Evolutionary conservation across 202 grass and related monocot species (phyloP).

Genomic region (Carex arenaria): DNA sequence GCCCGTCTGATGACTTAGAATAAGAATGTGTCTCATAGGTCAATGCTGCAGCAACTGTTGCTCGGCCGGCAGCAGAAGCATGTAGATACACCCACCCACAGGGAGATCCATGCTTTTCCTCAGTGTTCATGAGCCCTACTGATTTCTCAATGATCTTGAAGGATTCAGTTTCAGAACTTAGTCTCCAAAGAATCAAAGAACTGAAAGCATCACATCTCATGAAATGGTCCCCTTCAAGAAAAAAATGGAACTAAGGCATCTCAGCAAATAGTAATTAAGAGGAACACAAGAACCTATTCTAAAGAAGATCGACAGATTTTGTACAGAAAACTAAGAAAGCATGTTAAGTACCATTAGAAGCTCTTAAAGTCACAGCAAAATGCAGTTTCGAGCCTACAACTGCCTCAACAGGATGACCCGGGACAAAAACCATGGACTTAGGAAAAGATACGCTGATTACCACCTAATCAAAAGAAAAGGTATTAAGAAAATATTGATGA

Average conservation of each 20-base stretch:
- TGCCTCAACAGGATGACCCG: conserved; percentile 81
- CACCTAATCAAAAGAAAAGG: conserved; percentile 36
- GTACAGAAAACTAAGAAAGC: conserved; percentile 5
- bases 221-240: conserved; percentile 56
- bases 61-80: conserved; percentile 59
- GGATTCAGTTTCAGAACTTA: conserved; percentile 57
- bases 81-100: conserved; percentile 68
- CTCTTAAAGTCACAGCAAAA: conserved; percentile 60
- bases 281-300: background rate
- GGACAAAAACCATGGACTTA: conserved; percentile 57
- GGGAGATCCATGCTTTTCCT: conserved; percentile 42
- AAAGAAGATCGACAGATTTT: conserved; percentile 21
- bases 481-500: background rate
- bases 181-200: conserved; percentile 68
- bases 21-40: conserved; percentile 37
- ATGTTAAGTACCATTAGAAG: conserved; percentile 58
- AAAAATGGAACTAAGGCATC: conserved; percentile 12
- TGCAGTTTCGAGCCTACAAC: conserved; percentile 76
- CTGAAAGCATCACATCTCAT: conserved; percentile 67
- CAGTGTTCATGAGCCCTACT: conserved; percentile 21
- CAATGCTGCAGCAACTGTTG: conserved; percentile 60
- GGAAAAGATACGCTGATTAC: conserved; percentile 75
- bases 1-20: conserved; percentile 20
- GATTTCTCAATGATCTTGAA: conserved; percentile 62
- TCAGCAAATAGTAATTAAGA: conserved; percentile 20